A percentile compares a stretch with the other conserved stretches of the same genome.
Conservation (phyloP, 1,139 yeast genomes). For the Hyphopichia pseudoburtonii region DNA sequence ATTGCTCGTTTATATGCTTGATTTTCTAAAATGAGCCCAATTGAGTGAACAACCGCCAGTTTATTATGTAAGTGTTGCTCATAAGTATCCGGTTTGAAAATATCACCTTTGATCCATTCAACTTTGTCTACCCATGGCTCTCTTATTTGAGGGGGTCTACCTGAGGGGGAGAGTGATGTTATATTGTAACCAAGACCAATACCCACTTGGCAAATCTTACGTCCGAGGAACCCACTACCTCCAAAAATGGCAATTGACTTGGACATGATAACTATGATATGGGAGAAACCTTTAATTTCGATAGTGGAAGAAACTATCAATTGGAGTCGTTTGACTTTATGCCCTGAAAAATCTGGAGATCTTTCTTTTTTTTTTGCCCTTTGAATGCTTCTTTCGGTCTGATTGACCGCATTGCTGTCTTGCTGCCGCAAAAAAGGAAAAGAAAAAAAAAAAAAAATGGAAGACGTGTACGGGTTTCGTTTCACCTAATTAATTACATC, state of each 20-base stretch:
- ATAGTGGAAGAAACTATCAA: neutral
- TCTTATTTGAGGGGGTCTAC: constrained; percentile 47
- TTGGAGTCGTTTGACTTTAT: neutral
- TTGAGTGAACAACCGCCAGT: constrained; percentile 75
- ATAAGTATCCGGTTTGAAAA: constrained; percentile 65
- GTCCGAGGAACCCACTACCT: constrained; percentile 81
- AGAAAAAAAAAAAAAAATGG: no score
- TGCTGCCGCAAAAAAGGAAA: neutral
- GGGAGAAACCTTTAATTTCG: no score
- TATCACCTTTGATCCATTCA: constrained; percentile 67
- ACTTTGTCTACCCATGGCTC: constrained; percentile 54
- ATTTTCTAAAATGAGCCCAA: constrained; percentile 74
- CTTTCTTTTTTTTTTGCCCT: neutral
- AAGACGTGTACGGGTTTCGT: neutral
- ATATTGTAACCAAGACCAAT: constrained; percentile 62
- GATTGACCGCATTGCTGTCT: no score
- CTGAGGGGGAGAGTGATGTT: constrained; percentile 61
- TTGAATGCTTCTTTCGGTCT: no score
- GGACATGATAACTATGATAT: constrained; percentile 8
- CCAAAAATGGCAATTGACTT: constrained; percentile 69
- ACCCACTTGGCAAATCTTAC: constrained; percentile 71
- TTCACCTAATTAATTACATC: no score
- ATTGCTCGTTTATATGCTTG: constrained; percentile 60
- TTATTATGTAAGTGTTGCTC: constrained; percentile 44
- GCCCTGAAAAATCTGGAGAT: constrained; percentile 1